Base-by-base conservation (phyloP, 2,329 filamentous ascomycete species). In the Xylariaceae sp. region DNA sequence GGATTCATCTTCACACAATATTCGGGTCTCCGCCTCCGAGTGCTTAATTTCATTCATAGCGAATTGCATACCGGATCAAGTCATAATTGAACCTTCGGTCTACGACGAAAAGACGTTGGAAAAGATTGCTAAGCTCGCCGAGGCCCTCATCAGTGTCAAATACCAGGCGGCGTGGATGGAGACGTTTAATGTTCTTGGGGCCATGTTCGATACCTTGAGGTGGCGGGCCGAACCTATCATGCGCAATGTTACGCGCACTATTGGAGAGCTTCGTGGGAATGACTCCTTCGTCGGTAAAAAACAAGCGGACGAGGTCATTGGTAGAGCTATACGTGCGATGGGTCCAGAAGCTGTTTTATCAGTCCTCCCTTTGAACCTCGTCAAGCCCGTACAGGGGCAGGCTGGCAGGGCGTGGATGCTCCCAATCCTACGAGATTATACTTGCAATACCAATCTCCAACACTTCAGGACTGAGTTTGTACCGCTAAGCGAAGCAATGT, bases 81-180 rank as follows among this genome's bases (percentile, higher is more conserved):
- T 91, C 45, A 84, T 99, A 37, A 73, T 95, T 5, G 89, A 96
- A 61, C 91, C 91, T 29, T 95, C 91, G 1, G 81, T 96, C 46
- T 95, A 89, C 69, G 92, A 97, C 63, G 91, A 97, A 71, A 96
- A 95, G 73, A 80, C 85, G 0, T 73, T 97, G 7, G 88, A 91
- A 67, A 92, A 91, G 68, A 72, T 99, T 27, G 85, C 88, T 9
- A 87, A 83, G 67, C 79, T 80, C 2, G 85, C 88, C 0, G 85
- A 86, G 58, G 82, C 86, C 39, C 77, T 97, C 6, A 78, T 99
- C 45, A 91, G 84, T 50, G 85, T 97, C 40, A 94, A 94, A 67
- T 99, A 91, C 67, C 94, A 97, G 73, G 84, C 87, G 30, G 94
- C 94, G 3, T 96, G 92, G 89, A 85, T 88, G 73, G 91, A 99